These are phyloP conservation scores for Backusella australiensis DNA, from an alignment of 192 early-diverging fungal genomes.

Conservation along the genomic window DNA sequence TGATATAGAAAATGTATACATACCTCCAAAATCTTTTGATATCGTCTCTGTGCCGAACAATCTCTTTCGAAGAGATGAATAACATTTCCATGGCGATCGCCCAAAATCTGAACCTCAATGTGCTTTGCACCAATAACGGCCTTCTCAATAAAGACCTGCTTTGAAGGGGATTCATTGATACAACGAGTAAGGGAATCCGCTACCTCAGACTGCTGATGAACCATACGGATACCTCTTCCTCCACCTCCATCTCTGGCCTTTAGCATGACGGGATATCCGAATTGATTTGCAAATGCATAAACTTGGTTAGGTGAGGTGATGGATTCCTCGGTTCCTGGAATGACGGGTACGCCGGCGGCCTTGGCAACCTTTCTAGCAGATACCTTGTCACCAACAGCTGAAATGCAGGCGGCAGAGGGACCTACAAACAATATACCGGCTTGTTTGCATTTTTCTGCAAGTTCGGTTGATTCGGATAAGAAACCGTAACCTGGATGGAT, in stretches of 20 bases:
- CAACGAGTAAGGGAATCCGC: conserved; percentile 75
- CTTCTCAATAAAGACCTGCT: conserved; percentile 86
- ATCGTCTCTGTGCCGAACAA: conserved; percentile 88
- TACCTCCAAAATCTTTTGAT: conserved; percentile 96
- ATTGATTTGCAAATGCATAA: conserved; percentile 62
- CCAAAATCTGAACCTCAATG: conserved; percentile 94
- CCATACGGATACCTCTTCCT: conserved; percentile 94
- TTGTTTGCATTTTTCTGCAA: conserved; percentile 63
- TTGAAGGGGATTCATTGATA: conserved; percentile 83
- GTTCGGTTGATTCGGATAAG: conserved; percentile 85
- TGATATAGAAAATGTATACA: conserved; percentile 35
- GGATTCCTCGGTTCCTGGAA: conserved; percentile 29
- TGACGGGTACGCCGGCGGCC: conserved; percentile 21
- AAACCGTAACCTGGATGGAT: conserved; percentile 97
- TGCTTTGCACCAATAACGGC: conserved; percentile 82
- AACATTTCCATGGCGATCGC: conserved; percentile 79
- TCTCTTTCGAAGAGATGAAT: conserved; percentile 93
- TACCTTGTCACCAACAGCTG: conserved; percentile 35
- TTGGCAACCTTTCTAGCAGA: conserved; percentile 26
- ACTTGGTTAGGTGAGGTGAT: conserved; percentile 15
- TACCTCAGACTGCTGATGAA: conserved; percentile 68
- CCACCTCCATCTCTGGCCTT: conserved; percentile 96
- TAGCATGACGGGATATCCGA: conserved; percentile 91
- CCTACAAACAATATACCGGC: conserved; percentile 82
- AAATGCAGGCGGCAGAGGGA: conserved; percentile 80